A percentile compares a stretch with the other conserved stretches of the same genome.
Evolutionary conservation across 108 stramenopile genomes (phyloP).

Genomic region (Fragilariopsis cylindrus): DNA sequence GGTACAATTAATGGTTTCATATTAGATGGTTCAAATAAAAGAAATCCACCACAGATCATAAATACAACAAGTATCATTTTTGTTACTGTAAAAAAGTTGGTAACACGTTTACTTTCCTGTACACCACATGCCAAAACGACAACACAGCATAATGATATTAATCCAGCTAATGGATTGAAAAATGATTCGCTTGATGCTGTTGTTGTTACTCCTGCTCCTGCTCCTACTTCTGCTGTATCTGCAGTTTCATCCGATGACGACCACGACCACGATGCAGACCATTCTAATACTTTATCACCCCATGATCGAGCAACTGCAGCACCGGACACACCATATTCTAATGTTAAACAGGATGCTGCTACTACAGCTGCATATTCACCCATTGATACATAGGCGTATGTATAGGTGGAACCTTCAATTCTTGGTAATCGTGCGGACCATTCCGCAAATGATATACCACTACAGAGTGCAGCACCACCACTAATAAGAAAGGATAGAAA

Average conservation of each 20-base stretch:
- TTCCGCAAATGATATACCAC: conserved; percentile 89
- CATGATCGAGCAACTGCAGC: conserved; percentile 90
- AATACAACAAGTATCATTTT: conserved; percentile 82
- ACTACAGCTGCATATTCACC: conserved; percentile 87
- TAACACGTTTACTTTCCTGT: conserved; percentile 73
- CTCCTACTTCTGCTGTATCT: neutral
- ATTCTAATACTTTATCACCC: conserved; percentile 90
- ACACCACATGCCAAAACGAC: conserved; percentile 69
- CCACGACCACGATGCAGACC: conserved; percentile 35
- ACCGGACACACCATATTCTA: conserved; percentile 83
- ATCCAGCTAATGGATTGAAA: conserved; percentile 64
- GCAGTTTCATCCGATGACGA: conserved; percentile 13
- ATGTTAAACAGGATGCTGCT: conserved; percentile 75
- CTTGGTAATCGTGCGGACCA: conserved; percentile 66
- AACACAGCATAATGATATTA: conserved; percentile 56
- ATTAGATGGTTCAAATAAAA: conserved; percentile 58
- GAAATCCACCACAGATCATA: conserved; percentile 84
- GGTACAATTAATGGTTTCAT: conserved; percentile 56
- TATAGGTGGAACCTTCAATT: conserved; percentile 79
- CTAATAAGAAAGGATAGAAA: conserved; percentile 67
- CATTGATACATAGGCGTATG: conserved; percentile 54
- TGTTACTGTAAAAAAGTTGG: conserved; percentile 78
- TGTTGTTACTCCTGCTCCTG: neutral
- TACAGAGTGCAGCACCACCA: conserved; percentile 70
- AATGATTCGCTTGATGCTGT: neutral